Evolutionary conservation across 2,329 filamentous ascomycete species (phyloP).

Genomic region (Penicillium expansum): DNA sequence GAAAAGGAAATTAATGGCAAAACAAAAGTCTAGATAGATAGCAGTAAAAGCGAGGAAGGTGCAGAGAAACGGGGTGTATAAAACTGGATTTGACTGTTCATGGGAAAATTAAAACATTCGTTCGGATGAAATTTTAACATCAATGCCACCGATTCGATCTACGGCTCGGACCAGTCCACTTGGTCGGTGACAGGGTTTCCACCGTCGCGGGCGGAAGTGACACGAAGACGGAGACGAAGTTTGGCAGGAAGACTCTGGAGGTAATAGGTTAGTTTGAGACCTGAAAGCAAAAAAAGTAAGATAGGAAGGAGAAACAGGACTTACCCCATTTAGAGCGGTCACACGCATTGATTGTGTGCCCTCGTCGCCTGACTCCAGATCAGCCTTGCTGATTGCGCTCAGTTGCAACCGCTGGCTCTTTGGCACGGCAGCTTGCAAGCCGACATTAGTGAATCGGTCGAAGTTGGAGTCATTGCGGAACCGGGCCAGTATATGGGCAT

Average conservation of each 20-base stretch:
- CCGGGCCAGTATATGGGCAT: slow-evolving; percentile 75
- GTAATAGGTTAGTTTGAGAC: slow-evolving; percentile 27
- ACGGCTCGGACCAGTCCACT: slow-evolving; percentile 91
- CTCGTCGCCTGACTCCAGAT: slow-evolving; percentile 73
- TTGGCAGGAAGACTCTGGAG: slow-evolving; percentile 64
- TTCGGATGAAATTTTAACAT: slow-evolving; percentile 13
- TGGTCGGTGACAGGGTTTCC: slow-evolving; percentile 77
- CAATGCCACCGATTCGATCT: slow-evolving; percentile 10
- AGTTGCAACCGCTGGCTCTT: slow-evolving; percentile 94
- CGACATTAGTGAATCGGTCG: slow-evolving; percentile 67
- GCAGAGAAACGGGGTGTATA: slow-evolving; percentile 15
- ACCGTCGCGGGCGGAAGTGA: slow-evolving; percentile 72
- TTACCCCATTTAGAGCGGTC: slow-evolving; percentile 80
- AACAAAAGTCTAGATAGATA: slow-evolving; percentile 1
- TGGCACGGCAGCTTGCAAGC: slow-evolving; percentile 89
- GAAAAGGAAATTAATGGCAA: neutral
- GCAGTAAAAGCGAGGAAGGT: neutral
- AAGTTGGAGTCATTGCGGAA: slow-evolving; percentile 76
- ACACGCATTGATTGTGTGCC: slow-evolving; percentile 91
- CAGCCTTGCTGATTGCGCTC: slow-evolving; percentile 79
- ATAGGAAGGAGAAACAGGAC: slow-evolving; percentile 42
- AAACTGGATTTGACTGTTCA: slow-evolving; percentile 17
- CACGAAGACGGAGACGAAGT: slow-evolving; percentile 78
- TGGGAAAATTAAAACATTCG: slow-evolving; percentile 21
- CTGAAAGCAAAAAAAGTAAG: neutral